These are phyloP conservation scores for Detonula confervacea DNA, from an alignment of 352 stramenopile genomes.

Conservation along the genomic window DNA sequence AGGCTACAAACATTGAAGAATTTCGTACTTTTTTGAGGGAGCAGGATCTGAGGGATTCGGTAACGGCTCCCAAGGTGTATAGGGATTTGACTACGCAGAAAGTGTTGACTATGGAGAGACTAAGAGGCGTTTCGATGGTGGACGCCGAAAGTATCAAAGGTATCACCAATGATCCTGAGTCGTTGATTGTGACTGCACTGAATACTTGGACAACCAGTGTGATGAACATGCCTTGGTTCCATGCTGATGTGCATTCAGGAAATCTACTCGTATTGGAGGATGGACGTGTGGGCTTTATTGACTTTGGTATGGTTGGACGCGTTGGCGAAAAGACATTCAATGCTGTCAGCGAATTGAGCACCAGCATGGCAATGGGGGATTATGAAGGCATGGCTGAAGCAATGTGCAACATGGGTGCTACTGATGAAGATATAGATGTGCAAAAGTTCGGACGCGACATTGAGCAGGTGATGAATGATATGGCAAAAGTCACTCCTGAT, in stretches of 20 bases:
- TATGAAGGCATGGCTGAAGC: conserved; percentile 83
- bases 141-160: conserved; percentile 82
- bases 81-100: conserved; percentile 79
- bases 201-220: conserved; percentile 88
- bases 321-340: conserved; percentile 84
- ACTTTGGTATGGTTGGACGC: conserved; percentile 88
- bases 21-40: conserved; percentile 83
- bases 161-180: conserved; percentile 80
- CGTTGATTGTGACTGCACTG: conserved; percentile 85
- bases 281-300: conserved; percentile 88
- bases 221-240: conserved; percentile 86
- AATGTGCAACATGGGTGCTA: conserved; percentile 86
- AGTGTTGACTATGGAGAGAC: conserved; percentile 81
- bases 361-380: conserved; percentile 76
- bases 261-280: conserved; percentile 85
- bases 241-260: conserved; percentile 85
- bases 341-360: conserved; percentile 84
- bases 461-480: conserved; percentile 75
- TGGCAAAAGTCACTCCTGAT: conserved; percentile 69
- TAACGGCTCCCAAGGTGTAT: conserved; percentile 82
- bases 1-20: conserved; percentile 85
- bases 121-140: conserved; percentile 80
- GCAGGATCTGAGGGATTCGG: conserved; percentile 69
- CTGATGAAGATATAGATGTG: conserved; percentile 80
- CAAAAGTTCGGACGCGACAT: conserved; percentile 85